Conservation (phyloP, 345 rosid species). For the Ailanthus altissimus region DNA sequence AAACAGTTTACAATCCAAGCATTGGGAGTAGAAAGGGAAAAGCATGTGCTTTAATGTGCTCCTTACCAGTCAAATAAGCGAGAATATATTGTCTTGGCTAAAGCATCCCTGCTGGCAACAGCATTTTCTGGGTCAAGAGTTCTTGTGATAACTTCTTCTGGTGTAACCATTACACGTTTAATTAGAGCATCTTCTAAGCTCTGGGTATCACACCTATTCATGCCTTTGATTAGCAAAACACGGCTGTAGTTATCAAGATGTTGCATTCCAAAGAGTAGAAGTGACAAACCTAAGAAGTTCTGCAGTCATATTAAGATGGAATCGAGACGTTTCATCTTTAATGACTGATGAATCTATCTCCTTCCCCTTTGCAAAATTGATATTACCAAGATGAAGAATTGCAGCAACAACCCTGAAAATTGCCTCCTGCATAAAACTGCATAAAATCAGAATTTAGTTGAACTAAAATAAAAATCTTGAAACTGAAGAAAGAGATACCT, state of each 20-base stretch:
- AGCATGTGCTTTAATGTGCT: slow-evolving; percentile 22
- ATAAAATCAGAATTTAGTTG: slow-evolving; percentile 34
- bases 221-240: slow-evolving; percentile 25
- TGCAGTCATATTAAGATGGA: slow-evolving; percentile 75
- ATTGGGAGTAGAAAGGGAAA: slow-evolving; percentile 20
- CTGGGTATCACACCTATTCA: slow-evolving; percentile 69
- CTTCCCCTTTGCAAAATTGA: slow-evolving; percentile 71
- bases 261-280: neutral
- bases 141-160: slow-evolving; percentile 86
- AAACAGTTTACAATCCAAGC: slow-evolving; percentile 10
- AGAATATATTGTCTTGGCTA: slow-evolving; percentile 85
- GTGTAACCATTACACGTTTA: slow-evolving; percentile 90
- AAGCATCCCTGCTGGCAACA: slow-evolving; percentile 74
- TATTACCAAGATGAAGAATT: slow-evolving; percentile 86
- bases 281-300: slow-evolving; percentile 60
- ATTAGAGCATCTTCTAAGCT: slow-evolving; percentile 89
- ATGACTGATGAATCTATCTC: slow-evolving; percentile 85
- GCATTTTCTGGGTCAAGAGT: slow-evolving; percentile 80
- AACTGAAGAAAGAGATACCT: slow-evolving; percentile 37
- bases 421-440: slow-evolving; percentile 60
- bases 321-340: slow-evolving; percentile 68
- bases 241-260: neutral
- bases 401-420: slow-evolving; percentile 94
- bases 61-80: slow-evolving; percentile 87
- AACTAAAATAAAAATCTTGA: neutral